A percentile compares a stretch with the other conserved stretches of the same genome.
Evolutionary conservation across 768 basidiomycete species (phyloP).

Genomic region (Dioszegia hungarica): DNA sequence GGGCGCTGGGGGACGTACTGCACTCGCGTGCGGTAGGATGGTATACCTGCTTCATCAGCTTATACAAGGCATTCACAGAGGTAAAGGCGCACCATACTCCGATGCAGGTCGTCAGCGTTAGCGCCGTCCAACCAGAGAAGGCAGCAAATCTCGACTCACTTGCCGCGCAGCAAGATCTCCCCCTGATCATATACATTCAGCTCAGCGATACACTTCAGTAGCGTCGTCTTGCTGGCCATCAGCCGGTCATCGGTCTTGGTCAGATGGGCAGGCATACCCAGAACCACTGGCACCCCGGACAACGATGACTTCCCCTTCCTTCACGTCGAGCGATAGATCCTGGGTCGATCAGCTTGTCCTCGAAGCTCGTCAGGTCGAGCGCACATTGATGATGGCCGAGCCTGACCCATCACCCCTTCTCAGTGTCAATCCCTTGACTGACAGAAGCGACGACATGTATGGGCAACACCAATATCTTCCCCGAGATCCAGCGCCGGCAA

Average conservation of each 20-base stretch:
- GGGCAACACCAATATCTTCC: background rate
- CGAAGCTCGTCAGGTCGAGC: background rate
- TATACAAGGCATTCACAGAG: too few relatives aligned
- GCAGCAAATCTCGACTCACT: constrained; percentile 59
- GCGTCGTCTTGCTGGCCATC: constrained; percentile 55
- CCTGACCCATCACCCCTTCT: constrained; percentile 27
- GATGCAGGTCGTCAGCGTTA: too few relatives aligned
- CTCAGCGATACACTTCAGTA: constrained; percentile 80
- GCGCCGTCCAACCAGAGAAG: too few relatives aligned
- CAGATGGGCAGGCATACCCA: constrained; percentile 53
- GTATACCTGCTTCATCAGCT: constrained; percentile 58
- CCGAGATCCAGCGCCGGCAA: too few relatives aligned
- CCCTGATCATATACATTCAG: constrained; percentile 64
- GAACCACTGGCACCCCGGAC: constrained; percentile 75
- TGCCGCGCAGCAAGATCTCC: constrained; percentile 61
- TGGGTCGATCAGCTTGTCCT: constrained; percentile 17
- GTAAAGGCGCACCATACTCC: too few relatives aligned
- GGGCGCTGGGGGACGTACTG: constrained; percentile 85
- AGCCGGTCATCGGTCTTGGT: constrained; percentile 55
- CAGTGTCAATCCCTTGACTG: constrained; percentile 22
- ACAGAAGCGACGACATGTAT: constrained; percentile 14
- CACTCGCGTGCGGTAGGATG: constrained; percentile 69
- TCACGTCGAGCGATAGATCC: constrained; percentile 60
- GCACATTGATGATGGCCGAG: constrained; percentile 30
- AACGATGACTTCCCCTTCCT: constrained; percentile 69